Evolutionary conservation across 768 basidiomycete genomes (phyloP).

Genomic region (Coprinellus micaceus): DNA sequence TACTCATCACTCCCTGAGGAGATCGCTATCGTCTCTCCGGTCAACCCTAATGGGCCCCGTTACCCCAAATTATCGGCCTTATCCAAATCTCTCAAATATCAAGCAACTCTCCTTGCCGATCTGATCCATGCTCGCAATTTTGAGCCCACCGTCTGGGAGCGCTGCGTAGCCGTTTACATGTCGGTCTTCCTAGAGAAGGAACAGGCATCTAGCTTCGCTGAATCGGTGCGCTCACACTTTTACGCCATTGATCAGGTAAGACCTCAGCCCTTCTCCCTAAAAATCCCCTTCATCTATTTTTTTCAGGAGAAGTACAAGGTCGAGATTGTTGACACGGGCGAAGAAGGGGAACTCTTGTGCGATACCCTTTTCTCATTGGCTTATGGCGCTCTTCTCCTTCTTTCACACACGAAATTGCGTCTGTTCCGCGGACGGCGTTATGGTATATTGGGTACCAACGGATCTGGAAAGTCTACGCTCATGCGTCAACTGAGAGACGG

Average conservation of each 20-base stretch:
- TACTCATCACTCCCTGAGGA: slow-evolving; percentile 56
- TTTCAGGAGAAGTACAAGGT: slow-evolving; percentile 56
- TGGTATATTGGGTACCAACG: slow-evolving; percentile 95
- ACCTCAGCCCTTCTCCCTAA: slow-evolving; percentile 10
- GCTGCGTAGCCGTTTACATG: slow-evolving; percentile 71
- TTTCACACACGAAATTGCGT: slow-evolving; percentile 90
- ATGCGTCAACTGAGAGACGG: slow-evolving; percentile 94
- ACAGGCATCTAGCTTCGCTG: slow-evolving; percentile 48
- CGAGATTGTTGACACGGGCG: slow-evolving; percentile 39
- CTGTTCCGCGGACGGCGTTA: slow-evolving; percentile 89
- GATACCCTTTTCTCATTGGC: slow-evolving; percentile 94
- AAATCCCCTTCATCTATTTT: slow-evolving; percentile 6
- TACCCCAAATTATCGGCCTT: slow-evolving; percentile 56
- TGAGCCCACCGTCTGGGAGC: slow-evolving; percentile 58
- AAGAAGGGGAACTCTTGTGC: slow-evolving; percentile 84
- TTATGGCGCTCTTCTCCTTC: slow-evolving; percentile 88
- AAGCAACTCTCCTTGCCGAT: slow-evolving; percentile 73
- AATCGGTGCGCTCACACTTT: slow-evolving; percentile 69
- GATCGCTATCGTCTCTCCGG: slow-evolving; percentile 38
- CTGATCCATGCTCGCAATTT: slow-evolving; percentile 62
- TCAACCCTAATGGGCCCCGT: slow-evolving; percentile 48
- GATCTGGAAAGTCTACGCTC: slow-evolving; percentile 92
- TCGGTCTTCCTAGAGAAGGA: slow-evolving; percentile 64
- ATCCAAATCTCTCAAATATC: slow-evolving; percentile 61
- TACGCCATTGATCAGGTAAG: slow-evolving; percentile 67